Base-by-base conservation (phyloP, 108 stramenopile genomes). In the Mediolabrus comicus region DNA sequence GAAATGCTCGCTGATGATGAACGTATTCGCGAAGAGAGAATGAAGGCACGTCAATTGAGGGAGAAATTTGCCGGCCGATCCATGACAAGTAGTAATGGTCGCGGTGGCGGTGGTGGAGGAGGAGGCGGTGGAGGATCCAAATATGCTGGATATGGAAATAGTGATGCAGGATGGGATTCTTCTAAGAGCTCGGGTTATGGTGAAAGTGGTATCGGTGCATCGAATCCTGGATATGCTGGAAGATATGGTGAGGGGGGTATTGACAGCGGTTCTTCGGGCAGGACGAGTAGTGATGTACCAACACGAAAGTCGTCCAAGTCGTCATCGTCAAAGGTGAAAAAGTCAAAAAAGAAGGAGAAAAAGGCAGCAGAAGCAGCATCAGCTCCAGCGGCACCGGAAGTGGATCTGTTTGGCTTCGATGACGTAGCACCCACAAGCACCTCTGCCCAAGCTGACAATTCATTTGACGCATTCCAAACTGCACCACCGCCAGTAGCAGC, bases 1-100 rank as follows among this genome's bases (percentile, higher is more conserved):
- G 98, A 98, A 43, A 77, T 98, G 22, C 79, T 97, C 13, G 65
- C 58, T 27, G 94, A 95, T 80, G 97, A 97, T 72, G 98, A 96
- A 32, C 63, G 87, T 17, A 91, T 98, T 65, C 87, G 98, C 31
- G 95, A 95, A 81, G 96, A 97, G 78, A 82, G 98, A 53, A 80
- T 76, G 65, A 95, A 92, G 81, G 96, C 98, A 0, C 71, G 83
- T n/a, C 81, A 86, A 69, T 52, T 98, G 58, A 77, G 88, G 72
- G 86, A 95, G 68, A 91, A 90, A 65, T 92, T 95, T 67, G 83
- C 87, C 31, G 73, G 81, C 30, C 41, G 70, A 14, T 28, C 69
- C 3, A 72, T 59, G 8, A 84, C 80, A 28, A 78, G 69, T 32
- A 71, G 62, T 25, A 69, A 31, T 19, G 61, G 56, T 39, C 75